phyloP scores from a whole-genome alignment of 2,329 filamentous ascomycete species.

The Botryotinia globosa region DNA sequence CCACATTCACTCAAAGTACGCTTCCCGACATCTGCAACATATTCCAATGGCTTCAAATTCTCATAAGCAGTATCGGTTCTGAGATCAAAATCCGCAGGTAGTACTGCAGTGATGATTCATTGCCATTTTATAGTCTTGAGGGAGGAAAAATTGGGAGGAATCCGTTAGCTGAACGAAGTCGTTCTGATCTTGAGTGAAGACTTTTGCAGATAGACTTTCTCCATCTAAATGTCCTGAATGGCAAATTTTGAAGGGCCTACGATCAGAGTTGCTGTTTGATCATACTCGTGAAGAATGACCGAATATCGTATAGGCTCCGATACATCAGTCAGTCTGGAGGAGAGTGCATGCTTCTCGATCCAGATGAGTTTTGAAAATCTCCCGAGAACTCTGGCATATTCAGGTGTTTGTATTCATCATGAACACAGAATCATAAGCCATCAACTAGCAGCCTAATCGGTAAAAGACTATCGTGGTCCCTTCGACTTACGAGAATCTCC shows the following conservation, averaged over 20 bases:
- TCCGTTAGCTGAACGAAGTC: not conserved
- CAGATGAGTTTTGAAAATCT: too few relatives aligned
- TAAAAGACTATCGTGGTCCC: not conserved
- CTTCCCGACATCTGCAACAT: not conserved
- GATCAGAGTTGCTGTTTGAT: conserved; percentile 1
- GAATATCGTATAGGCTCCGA: not conserved
- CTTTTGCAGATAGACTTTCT: not conserved
- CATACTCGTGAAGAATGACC: conserved; percentile 9
- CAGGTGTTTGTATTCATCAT: not conserved
- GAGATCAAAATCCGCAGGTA: not conserved
- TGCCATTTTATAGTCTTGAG: not conserved
- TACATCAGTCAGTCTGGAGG: not conserved
- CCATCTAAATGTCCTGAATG: not conserved
- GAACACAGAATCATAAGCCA: not conserved
- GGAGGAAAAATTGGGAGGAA: not conserved
- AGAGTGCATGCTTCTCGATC: not conserved
- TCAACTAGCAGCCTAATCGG: not conserved
- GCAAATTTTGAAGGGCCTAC: conserved; percentile 40
- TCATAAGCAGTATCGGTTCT: not conserved
- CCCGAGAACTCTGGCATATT: not conserved
- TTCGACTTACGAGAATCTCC: not conserved
- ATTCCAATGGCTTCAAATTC: conserved; percentile 2
- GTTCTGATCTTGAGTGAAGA: not conserved
- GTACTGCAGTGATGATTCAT: not conserved
- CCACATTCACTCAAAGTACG: too few relatives aligned